Evolutionary conservation across 2,329 filamentous ascomycete genomes (phyloP), one percentile per base, ranked within the genome.

Genomic region (Capronia coronata): DNA sequence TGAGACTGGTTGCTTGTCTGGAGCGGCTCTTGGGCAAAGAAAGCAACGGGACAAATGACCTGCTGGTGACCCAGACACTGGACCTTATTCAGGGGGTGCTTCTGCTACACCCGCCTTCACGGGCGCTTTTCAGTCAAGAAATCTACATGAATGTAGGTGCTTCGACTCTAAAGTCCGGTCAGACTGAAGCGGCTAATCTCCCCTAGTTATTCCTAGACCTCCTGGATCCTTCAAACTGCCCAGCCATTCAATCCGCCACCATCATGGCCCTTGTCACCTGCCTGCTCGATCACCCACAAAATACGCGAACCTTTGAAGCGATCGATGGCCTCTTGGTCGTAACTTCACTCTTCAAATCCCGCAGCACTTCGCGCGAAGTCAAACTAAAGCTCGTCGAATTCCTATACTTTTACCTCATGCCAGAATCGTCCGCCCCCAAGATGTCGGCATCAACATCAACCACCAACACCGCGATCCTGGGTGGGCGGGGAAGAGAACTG

Each of bases 351-450:
- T 96, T 97, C 79, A 94, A 94, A 68, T 86, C 85, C 56, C 83
- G 88, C 53, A 81, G 83, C 58, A 96, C 91, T 2, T 82, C 82
- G 19, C 82, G 88, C 54, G 87, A 91, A 61, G 90, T 97, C 58
- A 96, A 95, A 72, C 79, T 95, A 64, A 93, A 94, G 68, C 80
- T 94, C n/a, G 84, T 96, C 60, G 93, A 97, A 68, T 97, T 97
- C 65, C 73, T 98, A 44, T 97, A 97, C 74, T 97, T 97, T 69
- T 98, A 97, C 68, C 83, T 98, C 60, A 95, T 97, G 84, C 90
- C 91, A 43, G 93, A 98, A 70, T 80, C 79, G 0, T 82, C 74
- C 1, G 65, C 65, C 14, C 46, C 34, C 50, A 58, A 42, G 54
- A 51, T 49, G 22, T 59, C 52, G 29, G 77, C 38, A 72, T 76